A percentile compares a stretch with the other conserved stretches of the same genome.
These are phyloP conservation scores for Amauroascus niger DNA, from an alignment of 2,329 filamentous ascomycete species.

Conservation along the genomic window DNA sequence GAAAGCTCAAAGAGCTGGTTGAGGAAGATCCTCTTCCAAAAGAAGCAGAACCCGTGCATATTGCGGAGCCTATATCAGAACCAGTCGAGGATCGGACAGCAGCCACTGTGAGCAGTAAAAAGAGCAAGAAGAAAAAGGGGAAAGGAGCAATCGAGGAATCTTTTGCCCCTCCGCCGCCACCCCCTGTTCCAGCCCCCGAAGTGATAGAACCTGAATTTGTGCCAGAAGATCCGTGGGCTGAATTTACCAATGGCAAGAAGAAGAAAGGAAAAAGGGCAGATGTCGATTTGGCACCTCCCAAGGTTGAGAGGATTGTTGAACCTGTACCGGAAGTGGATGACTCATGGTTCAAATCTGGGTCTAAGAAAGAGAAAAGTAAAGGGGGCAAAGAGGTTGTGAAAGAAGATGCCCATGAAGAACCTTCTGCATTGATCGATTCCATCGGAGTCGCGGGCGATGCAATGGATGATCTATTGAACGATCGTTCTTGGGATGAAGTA, in stretches of 20 bases:
- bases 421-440: neutral
- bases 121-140: conserved; percentile 44
- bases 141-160: conserved; percentile 35
- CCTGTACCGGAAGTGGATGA: neutral
- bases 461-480: conserved; percentile 5
- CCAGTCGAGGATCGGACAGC: conserved; percentile 25
- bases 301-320: neutral
- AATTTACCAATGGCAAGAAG: conserved; percentile 3
- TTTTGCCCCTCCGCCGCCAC: conserved; percentile 23
- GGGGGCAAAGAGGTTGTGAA: neutral
- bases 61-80: conserved; percentile 17
- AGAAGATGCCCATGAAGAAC: conserved; percentile 17
- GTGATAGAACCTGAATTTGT: conserved; percentile 21
- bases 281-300: conserved; percentile 6
- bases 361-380: conserved; percentile 6
- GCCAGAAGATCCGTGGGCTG: conserved; percentile 13
- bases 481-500: neutral
- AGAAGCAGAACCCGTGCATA: conserved; percentile 17
- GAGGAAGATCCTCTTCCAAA: neutral
- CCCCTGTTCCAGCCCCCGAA: conserved; percentile 22
- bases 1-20: neutral
- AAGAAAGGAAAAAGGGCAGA: conserved; percentile 11
- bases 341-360: neutral
- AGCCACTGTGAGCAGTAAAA: conserved; percentile 20
- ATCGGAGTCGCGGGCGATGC: conserved; percentile 26